Conservation (phyloP, 768 basidiomycete genomes). For the Xerocomus potaroensis region DNA sequence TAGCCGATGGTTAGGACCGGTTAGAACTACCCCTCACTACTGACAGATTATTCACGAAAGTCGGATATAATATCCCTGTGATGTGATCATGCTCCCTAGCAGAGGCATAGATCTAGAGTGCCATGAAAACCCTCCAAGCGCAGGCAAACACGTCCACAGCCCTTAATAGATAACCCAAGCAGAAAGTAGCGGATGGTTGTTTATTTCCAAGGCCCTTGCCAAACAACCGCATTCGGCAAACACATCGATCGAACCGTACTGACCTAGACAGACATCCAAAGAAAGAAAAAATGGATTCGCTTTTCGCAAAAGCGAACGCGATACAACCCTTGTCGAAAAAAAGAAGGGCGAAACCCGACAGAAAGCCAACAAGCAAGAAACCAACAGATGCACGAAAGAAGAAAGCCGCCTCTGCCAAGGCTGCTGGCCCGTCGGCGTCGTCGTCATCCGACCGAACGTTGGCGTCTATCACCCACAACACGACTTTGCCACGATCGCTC, state of each 20-base stretch:
- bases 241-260: neutral
- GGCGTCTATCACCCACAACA: conserved; percentile 53
- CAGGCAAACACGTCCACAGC: no score
- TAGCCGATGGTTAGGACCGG: no score
- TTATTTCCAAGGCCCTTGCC: neutral
- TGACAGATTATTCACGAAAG: no score
- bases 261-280: no score
- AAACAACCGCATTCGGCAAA: neutral
- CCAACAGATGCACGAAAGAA: conserved; percentile 7
- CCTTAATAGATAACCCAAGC: no score
- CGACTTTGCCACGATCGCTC: conserved; percentile 67
- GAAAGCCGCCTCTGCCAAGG: conserved; percentile 11
- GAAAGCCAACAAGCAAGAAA: conserved; percentile 24
- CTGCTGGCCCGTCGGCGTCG: conserved; percentile 15
- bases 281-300: conserved; percentile 62
- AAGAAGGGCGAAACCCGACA: conserved; percentile 29
- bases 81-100: no score
- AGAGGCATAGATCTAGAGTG: no score
- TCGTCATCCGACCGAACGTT: conserved; percentile 46
- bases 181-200: neutral
- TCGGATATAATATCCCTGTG: no score
- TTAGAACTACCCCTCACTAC: no score
- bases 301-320: conserved; percentile 67
- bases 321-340: conserved; percentile 46
- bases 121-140: no score